These are phyloP conservation scores for Trichoderma cornu-damae DNA, from an alignment of 2,329 filamentous ascomycete genomes.

Conservation along the genomic window DNA sequence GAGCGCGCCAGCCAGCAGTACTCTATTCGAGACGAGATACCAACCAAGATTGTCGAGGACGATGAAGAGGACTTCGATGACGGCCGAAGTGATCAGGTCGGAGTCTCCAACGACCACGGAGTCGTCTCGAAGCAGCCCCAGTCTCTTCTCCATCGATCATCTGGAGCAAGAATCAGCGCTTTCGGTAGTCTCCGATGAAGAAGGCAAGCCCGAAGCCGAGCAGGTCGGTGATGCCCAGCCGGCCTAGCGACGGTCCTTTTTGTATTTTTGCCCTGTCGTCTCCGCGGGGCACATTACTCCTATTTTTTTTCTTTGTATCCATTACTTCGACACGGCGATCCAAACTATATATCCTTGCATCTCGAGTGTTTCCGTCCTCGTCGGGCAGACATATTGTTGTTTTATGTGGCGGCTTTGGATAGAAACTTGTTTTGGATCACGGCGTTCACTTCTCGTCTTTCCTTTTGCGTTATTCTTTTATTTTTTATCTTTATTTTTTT, in stretches of 20 bases:
- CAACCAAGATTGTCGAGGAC: conserved; percentile 88
- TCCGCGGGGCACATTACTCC: neutral
- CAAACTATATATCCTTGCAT: conserved; percentile 18
- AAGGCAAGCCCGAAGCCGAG: neutral
- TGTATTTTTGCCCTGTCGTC: neutral
- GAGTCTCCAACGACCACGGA: conserved; percentile 43
- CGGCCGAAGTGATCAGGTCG: conserved; percentile 48
- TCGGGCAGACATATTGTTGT: conserved; percentile 16
- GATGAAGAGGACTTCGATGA: conserved; percentile 65
- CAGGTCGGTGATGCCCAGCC: neutral
- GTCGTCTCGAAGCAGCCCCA: conserved; percentile 52
- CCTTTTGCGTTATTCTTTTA: conserved; percentile 14
- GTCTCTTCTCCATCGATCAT: conserved; percentile 55
- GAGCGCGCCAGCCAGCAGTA: conserved; percentile 86
- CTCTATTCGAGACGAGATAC: conserved; percentile 70
- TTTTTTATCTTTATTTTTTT: conserved; percentile 10
- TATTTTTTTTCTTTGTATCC: conserved; percentile 16
- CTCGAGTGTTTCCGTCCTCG: conserved; percentile 5
- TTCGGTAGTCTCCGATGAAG: conserved; percentile 49
- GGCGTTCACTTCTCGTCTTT: conserved; percentile 29
- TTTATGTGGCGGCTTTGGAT: conserved; percentile 30
- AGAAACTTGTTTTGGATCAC: conserved; percentile 28
- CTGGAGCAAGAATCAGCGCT: conserved; percentile 60
- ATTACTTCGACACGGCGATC: conserved; percentile 17
- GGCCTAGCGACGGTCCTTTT: neutral